Evolutionary conservation across 2,329 filamentous ascomycete species (phyloP), one percentile per base, ranked within the genome.

Genomic region (Plenodomus lindquistii): DNA sequence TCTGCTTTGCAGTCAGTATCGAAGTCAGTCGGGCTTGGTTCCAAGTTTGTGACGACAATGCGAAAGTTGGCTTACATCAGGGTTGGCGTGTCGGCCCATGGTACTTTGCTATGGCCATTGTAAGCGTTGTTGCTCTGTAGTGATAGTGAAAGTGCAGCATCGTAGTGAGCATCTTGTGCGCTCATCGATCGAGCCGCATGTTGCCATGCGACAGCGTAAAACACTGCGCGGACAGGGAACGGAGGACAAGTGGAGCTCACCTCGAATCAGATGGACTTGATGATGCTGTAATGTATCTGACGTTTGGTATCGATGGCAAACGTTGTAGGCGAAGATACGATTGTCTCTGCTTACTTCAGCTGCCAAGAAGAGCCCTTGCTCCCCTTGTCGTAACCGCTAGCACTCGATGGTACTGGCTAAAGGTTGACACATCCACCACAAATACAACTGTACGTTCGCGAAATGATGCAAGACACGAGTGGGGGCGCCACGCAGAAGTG

Each of bases 61-160:
- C 55, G 54, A 22, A 70, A 71, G 35, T 4, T 70, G 60, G 35
- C 72, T 59, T 43, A 76, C 75, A 56, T 75, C 73, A 29, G 72
- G 71, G 55, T 76, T 76, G 44, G 73, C 73, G 60, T 72, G 69
- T 48, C 67, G 59, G 46, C 66, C 66, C 67, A 58, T 59, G 20
- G 44, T 46, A 50, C 41, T 42, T 58, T 57, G 51, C 31, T 43
- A 47, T 50, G 16, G 35, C 29, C 7, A 38, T 37, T 21, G 45
- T 63, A 45, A 64, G 58, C 50, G 54, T 48, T 16, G 40, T 40
- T 43, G 36, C 38, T 17, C 44, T 42, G 36, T 16, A 4, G 24
- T 13, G 42, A 38, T 16, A 4, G 24, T 13, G 37, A 19, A 22
- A 10, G n/a, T 31, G 38, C 43, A 36, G 42, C 40, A 29, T 42